phyloP scores from a whole-genome alignment of 345 rosid species.

The Iberis pinnata region DNA sequence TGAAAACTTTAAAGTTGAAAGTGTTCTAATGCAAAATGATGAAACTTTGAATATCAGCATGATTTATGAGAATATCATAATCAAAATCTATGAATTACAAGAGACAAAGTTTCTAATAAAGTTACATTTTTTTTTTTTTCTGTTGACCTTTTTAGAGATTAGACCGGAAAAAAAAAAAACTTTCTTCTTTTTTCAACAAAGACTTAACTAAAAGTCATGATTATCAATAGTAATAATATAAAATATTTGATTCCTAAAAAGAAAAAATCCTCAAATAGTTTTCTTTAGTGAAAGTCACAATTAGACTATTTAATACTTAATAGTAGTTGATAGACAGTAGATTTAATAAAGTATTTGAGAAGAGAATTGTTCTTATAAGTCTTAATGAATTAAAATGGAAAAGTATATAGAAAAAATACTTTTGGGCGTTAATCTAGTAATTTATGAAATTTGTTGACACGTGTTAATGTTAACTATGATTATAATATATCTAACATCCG shows the following conservation, averaged over 20 bases:
- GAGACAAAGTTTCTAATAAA: slow-evolving; percentile 29
- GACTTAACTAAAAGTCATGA: slow-evolving; percentile 27
- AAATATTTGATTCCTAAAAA: slow-evolving; percentile 18
- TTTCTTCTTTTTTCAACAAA: slow-evolving; percentile 19
- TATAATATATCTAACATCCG: too few relatives aligned
- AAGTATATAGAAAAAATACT: too few relatives aligned
- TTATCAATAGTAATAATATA: slow-evolving; percentile 17
- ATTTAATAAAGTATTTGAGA: too few relatives aligned
- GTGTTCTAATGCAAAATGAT: slow-evolving; percentile 28
- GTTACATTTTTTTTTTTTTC: slow-evolving; percentile 23
- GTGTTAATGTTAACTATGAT: too few relatives aligned
- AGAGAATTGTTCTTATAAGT: too few relatives aligned
- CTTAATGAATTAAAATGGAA: too few relatives aligned
- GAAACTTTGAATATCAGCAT: slow-evolving; percentile 25
- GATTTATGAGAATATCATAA: slow-evolving; percentile 24
- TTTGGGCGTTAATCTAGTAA: too few relatives aligned
- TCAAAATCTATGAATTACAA: slow-evolving; percentile 8
- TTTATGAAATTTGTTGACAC: too few relatives aligned
- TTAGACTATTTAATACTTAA: too few relatives aligned
- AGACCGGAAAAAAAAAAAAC: slow-evolving; percentile 14
- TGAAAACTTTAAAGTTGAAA: slow-evolving; percentile 16
- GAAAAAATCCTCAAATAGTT: slow-evolving; percentile 20
- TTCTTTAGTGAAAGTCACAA: slow-evolving; percentile 16
- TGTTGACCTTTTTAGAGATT: slow-evolving; percentile 20
- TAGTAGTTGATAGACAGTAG: too few relatives aligned